Conservation (phyloP, 2,329 filamentous ascomycete species). For the Lasiodiplodia citricola region DNA sequence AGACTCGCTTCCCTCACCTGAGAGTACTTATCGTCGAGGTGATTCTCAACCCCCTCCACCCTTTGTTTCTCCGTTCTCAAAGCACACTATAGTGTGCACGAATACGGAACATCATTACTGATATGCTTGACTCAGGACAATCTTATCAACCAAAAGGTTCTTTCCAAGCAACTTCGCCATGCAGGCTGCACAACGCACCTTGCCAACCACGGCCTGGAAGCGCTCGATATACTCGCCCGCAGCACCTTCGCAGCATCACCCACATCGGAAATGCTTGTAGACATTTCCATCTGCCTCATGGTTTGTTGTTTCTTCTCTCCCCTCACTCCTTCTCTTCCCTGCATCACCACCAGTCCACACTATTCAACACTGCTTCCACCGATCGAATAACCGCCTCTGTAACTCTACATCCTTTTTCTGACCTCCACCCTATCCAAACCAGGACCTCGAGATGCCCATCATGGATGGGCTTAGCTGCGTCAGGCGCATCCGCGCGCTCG, state of each 20-base stretch:
- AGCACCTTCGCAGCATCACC: slow-evolving; percentile 1
- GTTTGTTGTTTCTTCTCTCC: background rate
- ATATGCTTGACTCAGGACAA: slow-evolving; percentile 36
- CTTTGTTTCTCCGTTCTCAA: background rate
- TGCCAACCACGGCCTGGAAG: slow-evolving; percentile 42
- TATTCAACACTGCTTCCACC: background rate
- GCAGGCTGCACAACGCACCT: slow-evolving; percentile 37
- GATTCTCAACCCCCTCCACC: background rate
- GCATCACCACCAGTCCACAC: background rate
- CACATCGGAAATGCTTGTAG: slow-evolving; percentile 12
- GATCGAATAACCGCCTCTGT: too few species aligned
- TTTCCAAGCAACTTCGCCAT: slow-evolving; percentile 40
- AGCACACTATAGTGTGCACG: too few species aligned
- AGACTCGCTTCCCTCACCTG: background rate
- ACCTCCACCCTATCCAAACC: background rate
- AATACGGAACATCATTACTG: slow-evolving; percentile 30
- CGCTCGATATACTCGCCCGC: slow-evolving; percentile 34
- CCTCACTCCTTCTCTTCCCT: background rate
- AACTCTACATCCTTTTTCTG: background rate
- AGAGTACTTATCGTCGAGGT: slow-evolving; percentile 18
- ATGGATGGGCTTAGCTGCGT: slow-evolving; percentile 46
- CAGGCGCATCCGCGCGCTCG: slow-evolving; percentile 40
- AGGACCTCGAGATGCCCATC: slow-evolving; percentile 46
- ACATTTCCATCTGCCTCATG: slow-evolving; percentile 42
- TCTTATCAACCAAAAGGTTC: slow-evolving; percentile 43